phyloP scores from a whole-genome alignment of 495 filamentous ascomycete species.

The Parachaetomium inaequale region DNA sequence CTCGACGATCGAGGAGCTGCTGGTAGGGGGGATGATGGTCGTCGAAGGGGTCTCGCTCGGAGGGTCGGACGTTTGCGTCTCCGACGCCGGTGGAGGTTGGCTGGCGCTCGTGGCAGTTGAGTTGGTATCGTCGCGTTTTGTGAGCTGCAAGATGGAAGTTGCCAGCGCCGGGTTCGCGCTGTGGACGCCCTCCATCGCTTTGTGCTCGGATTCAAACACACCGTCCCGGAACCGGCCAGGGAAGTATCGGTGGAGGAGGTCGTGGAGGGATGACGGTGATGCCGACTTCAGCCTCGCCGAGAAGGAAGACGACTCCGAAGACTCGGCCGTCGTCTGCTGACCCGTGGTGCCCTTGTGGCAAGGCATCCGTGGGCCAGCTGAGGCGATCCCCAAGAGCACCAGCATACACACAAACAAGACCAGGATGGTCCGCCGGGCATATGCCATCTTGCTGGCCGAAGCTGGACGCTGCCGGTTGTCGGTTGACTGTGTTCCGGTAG shows the following conservation, averaged over 20 bases:
- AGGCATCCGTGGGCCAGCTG: conserved; percentile 21
- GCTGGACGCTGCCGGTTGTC: conserved; percentile 4
- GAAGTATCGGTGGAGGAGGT: conserved; percentile 40
- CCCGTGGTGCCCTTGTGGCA: conserved; percentile 21
- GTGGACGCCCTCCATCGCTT: conserved; percentile 34
- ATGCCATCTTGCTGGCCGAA: conserved; percentile 24
- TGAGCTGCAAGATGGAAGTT: conserved; percentile 36
- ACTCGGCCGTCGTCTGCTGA: conserved; percentile 8
- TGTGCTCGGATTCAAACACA: conserved; percentile 34
- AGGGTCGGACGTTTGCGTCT: background rate
- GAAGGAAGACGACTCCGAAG: conserved; percentile 31
- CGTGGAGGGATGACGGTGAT: conserved; percentile 38
- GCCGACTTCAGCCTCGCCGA: conserved; percentile 33
- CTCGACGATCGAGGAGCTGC: background rate
- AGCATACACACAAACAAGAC: conserved; percentile 31
- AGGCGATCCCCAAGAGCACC: conserved; percentile 31
- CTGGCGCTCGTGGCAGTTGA: conserved; percentile 8
- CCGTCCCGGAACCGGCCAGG: conserved; percentile 38
- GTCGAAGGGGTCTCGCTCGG: conserved; percentile 2
- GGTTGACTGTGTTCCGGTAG: conserved; percentile 2
- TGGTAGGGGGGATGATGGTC: background rate
- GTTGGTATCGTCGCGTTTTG: conserved; percentile 36
- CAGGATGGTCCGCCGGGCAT: conserved; percentile 26
- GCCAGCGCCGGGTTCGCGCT: conserved; percentile 32
- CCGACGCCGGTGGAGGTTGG: background rate